Evolutionary conservation across 2,329 filamentous ascomycete genomes (phyloP).

Genomic region (Sarocladiaceae sp.): DNA sequence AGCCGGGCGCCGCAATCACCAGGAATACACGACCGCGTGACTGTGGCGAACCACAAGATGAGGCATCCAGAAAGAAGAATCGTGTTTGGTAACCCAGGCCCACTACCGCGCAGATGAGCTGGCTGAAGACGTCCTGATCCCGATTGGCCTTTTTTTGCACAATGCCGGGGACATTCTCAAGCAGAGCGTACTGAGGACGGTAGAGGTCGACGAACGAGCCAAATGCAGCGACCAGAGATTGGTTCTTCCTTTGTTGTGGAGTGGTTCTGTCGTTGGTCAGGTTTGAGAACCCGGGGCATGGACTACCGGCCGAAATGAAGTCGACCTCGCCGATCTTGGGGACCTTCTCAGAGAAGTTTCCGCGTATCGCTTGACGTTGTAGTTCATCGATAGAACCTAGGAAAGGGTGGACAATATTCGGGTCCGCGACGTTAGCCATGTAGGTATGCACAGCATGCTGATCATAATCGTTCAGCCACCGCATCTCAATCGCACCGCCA

Average conservation of each 20-base stretch:
- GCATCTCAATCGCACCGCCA: conserved; percentile 59
- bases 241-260: conserved; percentile 58
- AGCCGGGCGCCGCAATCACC: conserved; percentile 63
- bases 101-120: conserved; percentile 68
- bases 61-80: conserved; percentile 64
- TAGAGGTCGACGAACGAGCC: conserved; percentile 72
- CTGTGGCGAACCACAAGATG: conserved; percentile 64
- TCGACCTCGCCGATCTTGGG: conserved; percentile 61
- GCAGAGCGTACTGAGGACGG: conserved; percentile 66
- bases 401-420: conserved; percentile 47
- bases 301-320: conserved; percentile 68
- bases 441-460: conserved; percentile 65
- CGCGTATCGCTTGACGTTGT: conserved; percentile 50
- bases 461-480: conserved; percentile 65
- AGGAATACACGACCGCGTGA: conserved; percentile 66
- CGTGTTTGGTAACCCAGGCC: conserved; percentile 74
- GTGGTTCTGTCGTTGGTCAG: conserved; percentile 57
- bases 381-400: conserved; percentile 71
- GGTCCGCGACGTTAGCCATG: conserved; percentile 56
- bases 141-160: conserved; percentile 41
- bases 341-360: conserved; percentile 40
- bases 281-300: conserved; percentile 71
- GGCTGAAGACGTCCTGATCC: conserved; percentile 64
- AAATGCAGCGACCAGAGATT: conserved; percentile 73
- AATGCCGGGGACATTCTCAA: conserved; percentile 74